Percentiles rank a stretch among this genome's conserved stretches.
Evolutionary conservation across 2,329 filamentous ascomycete species (phyloP).

Genomic region (Geosmithia flava): DNA sequence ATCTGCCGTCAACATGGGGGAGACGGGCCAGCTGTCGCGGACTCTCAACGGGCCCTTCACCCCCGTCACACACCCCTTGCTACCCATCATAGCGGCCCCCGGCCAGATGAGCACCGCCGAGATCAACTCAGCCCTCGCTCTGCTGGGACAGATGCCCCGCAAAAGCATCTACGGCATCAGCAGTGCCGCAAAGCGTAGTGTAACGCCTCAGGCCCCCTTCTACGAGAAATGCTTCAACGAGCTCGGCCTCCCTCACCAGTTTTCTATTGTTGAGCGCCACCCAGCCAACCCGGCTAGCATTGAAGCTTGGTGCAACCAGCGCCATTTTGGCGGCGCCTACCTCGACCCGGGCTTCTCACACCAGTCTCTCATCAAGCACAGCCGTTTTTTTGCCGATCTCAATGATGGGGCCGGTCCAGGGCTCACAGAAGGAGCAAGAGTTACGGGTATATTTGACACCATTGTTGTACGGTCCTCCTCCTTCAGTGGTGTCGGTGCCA

Average conservation of each 20-base stretch:
- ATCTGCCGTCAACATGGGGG: constrained; percentile 79
- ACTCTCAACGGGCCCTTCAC: constrained; percentile 79
- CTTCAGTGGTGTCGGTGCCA: constrained; percentile 20
- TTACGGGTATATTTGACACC: constrained; percentile 73
- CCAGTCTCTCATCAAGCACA: constrained; percentile 45
- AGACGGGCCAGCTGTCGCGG: constrained; percentile 72
- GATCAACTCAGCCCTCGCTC: constrained; percentile 68
- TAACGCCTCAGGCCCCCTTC: constrained; percentile 66
- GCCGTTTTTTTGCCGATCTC: constrained; percentile 35
- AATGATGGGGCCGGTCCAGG: constrained; percentile 39
- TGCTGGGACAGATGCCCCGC: constrained; percentile 69
- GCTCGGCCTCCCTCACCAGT: constrained; percentile 74
- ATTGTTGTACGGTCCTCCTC: constrained; percentile 34
- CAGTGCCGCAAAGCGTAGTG: constrained; percentile 48
- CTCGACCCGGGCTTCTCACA: constrained; percentile 60
- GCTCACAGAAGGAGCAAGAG: constrained; percentile 63
- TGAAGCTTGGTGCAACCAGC: constrained; percentile 60
- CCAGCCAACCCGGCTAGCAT: constrained; percentile 52
- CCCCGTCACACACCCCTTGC: constrained; percentile 72
- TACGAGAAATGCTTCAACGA: constrained; percentile 78
- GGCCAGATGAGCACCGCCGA: constrained; percentile 78
- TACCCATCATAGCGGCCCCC: constrained; percentile 74
- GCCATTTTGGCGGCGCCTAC: constrained; percentile 71
- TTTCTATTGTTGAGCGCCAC: constrained; percentile 61
- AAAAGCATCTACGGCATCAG: constrained; percentile 73